phyloP scores from a whole-genome alignment of 768 basidiomycete genomes.

The Leccinum variicolor region DNA sequence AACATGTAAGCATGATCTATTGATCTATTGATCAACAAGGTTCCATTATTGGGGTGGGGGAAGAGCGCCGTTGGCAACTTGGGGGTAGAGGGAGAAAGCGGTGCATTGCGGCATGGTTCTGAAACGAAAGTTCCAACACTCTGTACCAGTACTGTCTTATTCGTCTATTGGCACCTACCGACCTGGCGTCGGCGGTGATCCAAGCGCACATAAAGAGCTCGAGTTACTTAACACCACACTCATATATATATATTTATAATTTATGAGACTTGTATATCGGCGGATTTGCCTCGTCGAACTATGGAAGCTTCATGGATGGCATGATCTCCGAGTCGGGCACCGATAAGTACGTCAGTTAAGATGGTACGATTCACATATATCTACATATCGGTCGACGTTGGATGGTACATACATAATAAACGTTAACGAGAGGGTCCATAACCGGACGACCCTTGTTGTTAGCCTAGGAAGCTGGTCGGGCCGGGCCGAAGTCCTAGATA shows the following conservation, averaged over 20 bases:
- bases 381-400: background rate
- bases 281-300: background rate
- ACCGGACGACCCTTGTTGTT: background rate
- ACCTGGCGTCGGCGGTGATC: background rate
- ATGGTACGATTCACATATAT: background rate
- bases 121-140: background rate
- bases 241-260: background rate
- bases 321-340: background rate
- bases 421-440: background rate
- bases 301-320: background rate
- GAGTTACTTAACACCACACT: background rate
- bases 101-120: background rate
- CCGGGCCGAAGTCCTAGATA: background rate
- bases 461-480: background rate
- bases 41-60: too few relatives aligned
- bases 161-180: too few relatives aligned
- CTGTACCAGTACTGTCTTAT: too few relatives aligned
- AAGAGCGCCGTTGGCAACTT: too few relatives aligned
- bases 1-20: background rate
- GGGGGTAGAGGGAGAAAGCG: background rate
- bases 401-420: background rate
- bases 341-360: background rate
- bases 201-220: background rate
- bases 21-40: too few relatives aligned
- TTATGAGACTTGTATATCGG: background rate